Conservation (phyloP, 1,139 yeast species). For the Blastobotrys aristatus region DNA sequence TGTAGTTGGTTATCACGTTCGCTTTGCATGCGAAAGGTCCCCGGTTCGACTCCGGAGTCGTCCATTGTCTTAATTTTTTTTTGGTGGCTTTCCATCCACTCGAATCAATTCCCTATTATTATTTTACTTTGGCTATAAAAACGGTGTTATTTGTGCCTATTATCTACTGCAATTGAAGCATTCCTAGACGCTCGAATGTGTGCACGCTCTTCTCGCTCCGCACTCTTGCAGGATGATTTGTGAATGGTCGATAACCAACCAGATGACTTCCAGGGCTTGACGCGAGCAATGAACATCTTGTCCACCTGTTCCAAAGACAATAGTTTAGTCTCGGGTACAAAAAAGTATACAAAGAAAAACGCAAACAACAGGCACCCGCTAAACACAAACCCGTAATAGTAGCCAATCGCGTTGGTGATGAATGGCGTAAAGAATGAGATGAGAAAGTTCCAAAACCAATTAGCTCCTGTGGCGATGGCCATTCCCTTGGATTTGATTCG, state of each 20-base stretch:
- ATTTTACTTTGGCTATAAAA: too few species aligned
- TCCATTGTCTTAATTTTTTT: constrained; percentile 15
- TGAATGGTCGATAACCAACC: constrained; percentile 4
- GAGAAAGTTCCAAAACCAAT: constrained; percentile 74
- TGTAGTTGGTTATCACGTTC: constrained; percentile 23
- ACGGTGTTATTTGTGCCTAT: too few species aligned
- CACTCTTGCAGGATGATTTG: neutral
- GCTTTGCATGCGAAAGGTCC: constrained; percentile 24
- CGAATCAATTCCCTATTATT: neutral
- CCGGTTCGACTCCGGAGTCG: constrained; percentile 24
- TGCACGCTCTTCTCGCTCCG: neutral
- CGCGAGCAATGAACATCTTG: constrained; percentile 4
- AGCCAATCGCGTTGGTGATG: constrained; percentile 45
- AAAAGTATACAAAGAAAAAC: constrained; percentile 56
- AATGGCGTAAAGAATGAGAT: constrained; percentile 46
- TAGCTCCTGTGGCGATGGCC: constrained; percentile 63
- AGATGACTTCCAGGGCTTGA: constrained; percentile 8
- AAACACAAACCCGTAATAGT: constrained; percentile 69
- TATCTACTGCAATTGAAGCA: too few species aligned
- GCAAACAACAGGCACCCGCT: constrained; percentile 65
- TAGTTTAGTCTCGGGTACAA: constrained; percentile 70
- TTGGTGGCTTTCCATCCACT: neutral
- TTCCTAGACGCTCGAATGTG: neutral
- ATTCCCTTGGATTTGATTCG: constrained; percentile 77
- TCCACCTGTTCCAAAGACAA: constrained; percentile 69